phyloP scores from a whole-genome alignment of 1,284 basidiomycete genomes.

The Ceratobasidium theobromae region DNA sequence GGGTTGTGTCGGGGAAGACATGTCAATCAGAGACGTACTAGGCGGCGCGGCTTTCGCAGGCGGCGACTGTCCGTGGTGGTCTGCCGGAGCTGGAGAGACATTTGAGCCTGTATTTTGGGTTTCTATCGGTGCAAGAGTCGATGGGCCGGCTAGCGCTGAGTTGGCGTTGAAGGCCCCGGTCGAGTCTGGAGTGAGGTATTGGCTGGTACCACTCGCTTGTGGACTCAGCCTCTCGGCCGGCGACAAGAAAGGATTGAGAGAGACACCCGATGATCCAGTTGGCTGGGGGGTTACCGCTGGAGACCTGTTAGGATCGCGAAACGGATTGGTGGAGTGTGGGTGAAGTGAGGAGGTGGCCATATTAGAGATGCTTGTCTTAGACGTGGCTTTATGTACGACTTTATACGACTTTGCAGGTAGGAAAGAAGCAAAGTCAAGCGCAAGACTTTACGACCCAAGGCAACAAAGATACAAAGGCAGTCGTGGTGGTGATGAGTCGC shows the following conservation, averaged over 20 bases:
- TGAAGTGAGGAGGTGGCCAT: constrained; percentile 6
- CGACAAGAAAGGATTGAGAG: constrained; percentile 22
- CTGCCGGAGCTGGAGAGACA: neutral
- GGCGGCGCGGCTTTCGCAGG: too few relatives aligned
- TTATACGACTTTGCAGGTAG: too few relatives aligned
- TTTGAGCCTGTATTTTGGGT: constrained; percentile 11
- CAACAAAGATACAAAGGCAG: too few relatives aligned
- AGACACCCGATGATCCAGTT: neutral
- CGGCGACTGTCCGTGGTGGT: neutral
- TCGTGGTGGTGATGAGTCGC: neutral
- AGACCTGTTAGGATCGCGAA: constrained; percentile 26
- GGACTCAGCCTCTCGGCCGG: constrained; percentile 16
- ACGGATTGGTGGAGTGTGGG: constrained; percentile 25
- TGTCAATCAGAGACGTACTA: too few relatives aligned
- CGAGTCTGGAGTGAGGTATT: constrained; percentile 17
- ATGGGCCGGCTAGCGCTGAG: neutral
- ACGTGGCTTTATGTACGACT: too few relatives aligned
- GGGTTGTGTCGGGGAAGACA: neutral
- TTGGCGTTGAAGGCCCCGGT: neutral
- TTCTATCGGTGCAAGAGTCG: neutral
- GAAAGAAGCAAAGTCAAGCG: too few relatives aligned
- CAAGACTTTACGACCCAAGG: too few relatives aligned
- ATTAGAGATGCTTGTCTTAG: neutral
- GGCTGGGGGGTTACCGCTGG: constrained; percentile 12
- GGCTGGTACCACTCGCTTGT: constrained; percentile 18